Evolutionary conservation across 1,284 basidiomycete genomes (phyloP).

Genomic region (Lentinula novae-zelandiae): DNA sequence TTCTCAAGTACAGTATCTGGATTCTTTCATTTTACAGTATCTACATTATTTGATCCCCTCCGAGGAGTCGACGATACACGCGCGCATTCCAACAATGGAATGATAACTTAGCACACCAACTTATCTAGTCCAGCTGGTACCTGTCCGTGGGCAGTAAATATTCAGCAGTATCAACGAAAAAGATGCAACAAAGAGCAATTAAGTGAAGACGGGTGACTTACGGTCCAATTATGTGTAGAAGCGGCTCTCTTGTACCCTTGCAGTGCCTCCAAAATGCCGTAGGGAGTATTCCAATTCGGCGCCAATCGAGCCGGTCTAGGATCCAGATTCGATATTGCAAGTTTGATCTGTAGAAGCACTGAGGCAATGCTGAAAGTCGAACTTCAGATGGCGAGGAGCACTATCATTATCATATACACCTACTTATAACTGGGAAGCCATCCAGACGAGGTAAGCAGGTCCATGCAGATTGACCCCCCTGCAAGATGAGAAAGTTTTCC

Average conservation of each 20-base stretch:
- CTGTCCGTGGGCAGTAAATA: not conserved
- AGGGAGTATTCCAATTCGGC: slow-evolving; percentile 40
- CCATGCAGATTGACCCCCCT: slow-evolving; percentile 70
- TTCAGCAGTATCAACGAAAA: not conserved
- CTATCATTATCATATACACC: not conserved
- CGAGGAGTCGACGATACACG: no score
- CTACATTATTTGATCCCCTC: no score
- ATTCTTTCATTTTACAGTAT: no score
- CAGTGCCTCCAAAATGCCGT: slow-evolving; percentile 48
- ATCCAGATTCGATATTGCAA: slow-evolving; percentile 57
- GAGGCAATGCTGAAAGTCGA: slow-evolving; percentile 45
- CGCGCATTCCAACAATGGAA: no score
- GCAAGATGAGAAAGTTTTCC: not conserved
- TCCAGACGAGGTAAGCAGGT: slow-evolving; percentile 58
- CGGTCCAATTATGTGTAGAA: slow-evolving; percentile 54
- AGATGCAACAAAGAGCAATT: not conserved
- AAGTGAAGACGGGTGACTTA: slow-evolving; percentile 21
- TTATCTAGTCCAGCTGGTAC: not conserved
- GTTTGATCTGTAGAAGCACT: slow-evolving; percentile 58
- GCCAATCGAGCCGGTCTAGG: slow-evolving; percentile 54
- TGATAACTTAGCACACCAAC: not conserved
- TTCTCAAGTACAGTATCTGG: no score
- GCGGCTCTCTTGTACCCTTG: slow-evolving; percentile 57
- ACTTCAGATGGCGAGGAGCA: slow-evolving; percentile 2
- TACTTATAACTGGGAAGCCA: slow-evolving; percentile 67